These are phyloP conservation scores for Pisolithus tinctorius DNA, from an alignment of 768 basidiomycete species.

Conservation along the genomic window DNA sequence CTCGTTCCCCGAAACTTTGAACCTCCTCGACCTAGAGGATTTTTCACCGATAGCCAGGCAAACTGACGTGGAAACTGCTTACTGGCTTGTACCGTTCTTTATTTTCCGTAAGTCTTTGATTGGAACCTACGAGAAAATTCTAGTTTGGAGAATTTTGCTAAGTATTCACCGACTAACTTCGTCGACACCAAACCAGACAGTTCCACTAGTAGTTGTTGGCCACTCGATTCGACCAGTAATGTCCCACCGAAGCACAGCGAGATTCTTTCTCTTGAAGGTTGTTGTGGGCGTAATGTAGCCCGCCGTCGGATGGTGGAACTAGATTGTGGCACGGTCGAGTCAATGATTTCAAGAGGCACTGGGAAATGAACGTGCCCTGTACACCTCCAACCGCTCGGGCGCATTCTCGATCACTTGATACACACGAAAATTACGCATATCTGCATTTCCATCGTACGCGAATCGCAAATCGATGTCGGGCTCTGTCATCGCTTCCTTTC, in stretches of 20 bases:
- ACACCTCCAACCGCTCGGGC: constrained; percentile 30
- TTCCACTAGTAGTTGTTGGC: constrained; percentile 38
- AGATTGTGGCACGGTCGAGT: not conserved
- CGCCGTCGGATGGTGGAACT: constrained; percentile 42
- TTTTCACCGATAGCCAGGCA: constrained; percentile 1
- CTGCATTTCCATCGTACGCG: constrained; percentile 25
- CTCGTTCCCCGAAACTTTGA: constrained; percentile 40
- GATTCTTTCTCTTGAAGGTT: constrained; percentile 43
- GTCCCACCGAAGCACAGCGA: constrained; percentile 38
- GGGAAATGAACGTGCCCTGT: constrained; percentile 29
- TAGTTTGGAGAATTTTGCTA: not conserved
- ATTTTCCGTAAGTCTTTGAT: constrained; percentile 42
- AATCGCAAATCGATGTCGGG: constrained; percentile 36
- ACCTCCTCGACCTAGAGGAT: constrained; percentile 42
- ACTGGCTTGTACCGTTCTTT: constrained; percentile 49
- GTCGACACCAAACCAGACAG: constrained; percentile 42
- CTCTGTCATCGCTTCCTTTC: constrained; percentile 18
- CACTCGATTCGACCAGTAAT: constrained; percentile 50
- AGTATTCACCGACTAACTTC: constrained; percentile 25
- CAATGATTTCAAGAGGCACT: not conserved
- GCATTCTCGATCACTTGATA: constrained; percentile 27
- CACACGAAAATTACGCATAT: constrained; percentile 41
- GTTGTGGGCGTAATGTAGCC: constrained; percentile 37
- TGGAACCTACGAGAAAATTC: constrained; percentile 23
- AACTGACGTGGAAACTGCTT: constrained; percentile 7